These are phyloP conservation scores for Carex scoparia DNA, from an alignment of 176 grass and related monocot genomes.

Conservation along the genomic window DNA sequence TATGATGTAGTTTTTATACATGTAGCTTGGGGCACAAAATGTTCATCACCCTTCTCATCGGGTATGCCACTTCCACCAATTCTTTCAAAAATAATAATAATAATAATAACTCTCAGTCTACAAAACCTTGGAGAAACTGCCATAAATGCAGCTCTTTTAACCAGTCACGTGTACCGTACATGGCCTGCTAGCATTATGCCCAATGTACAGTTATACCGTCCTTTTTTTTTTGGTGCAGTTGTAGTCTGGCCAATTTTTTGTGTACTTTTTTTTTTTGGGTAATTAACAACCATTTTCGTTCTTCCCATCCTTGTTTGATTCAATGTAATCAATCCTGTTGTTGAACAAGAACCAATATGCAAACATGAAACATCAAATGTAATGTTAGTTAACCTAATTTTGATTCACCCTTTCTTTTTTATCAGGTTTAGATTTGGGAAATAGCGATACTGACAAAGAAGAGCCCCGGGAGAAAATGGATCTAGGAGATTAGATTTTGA, in stretches of 20 bases:
- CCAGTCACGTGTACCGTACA: background rate
- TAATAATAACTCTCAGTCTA: background rate
- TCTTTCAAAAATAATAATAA: background rate
- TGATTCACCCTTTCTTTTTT: background rate
- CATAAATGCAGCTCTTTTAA: background rate
- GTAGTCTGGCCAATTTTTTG: background rate
- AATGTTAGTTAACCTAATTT: background rate
- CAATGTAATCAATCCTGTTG: background rate
- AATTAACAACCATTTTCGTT: background rate
- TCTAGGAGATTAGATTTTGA: constrained; percentile 26
- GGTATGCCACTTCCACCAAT: background rate
- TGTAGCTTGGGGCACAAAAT: background rate
- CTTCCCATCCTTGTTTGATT: background rate
- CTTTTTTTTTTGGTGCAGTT: background rate
- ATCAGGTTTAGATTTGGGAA: background rate
- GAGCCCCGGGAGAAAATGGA: constrained; percentile 6
- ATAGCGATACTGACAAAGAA: constrained; percentile 7
- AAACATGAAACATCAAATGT: background rate
- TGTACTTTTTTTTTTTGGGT: background rate
- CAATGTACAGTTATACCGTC: background rate
- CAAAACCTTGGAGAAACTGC: background rate
- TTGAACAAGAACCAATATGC: background rate
- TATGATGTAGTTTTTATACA: constrained; percentile 27
- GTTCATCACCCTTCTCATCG: constrained; percentile 15
- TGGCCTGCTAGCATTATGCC: background rate